A percentile compares a stretch with the other conserved stretches of the same genome.
phyloP scores from a whole-genome alignment of 2,329 filamentous ascomycete species.

The Trichoderma afroharzianum region DNA sequence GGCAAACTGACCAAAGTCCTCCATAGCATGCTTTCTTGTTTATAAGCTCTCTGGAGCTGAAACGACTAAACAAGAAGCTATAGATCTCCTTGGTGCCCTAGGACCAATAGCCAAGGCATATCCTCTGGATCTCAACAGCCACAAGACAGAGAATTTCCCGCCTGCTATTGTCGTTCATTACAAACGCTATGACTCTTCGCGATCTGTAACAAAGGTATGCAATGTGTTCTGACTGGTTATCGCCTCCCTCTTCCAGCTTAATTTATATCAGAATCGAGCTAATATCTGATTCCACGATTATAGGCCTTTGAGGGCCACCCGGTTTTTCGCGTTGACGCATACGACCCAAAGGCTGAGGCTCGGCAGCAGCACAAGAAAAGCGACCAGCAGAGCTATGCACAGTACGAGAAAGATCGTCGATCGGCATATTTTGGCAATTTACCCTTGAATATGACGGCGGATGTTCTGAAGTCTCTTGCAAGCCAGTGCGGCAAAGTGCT shows the following conservation, averaged over 20 bases:
- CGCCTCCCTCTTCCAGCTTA: too few relatives aligned
- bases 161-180: constrained; percentile 47
- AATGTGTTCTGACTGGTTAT: not conserved
- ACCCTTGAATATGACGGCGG: constrained; percentile 35
- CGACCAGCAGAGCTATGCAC: constrained; percentile 20
- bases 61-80: constrained; percentile 43
- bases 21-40: constrained; percentile 48
- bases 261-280: not conserved
- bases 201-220: constrained; percentile 40
- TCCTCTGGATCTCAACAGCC: constrained; percentile 35
- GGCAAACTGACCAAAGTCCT: constrained; percentile 17
- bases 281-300: not conserved
- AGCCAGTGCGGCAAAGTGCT: constrained; percentile 37
- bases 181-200: constrained; percentile 46
- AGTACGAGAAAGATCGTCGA: constrained; percentile 42
- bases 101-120: constrained; percentile 38
- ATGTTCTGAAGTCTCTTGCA: constrained; percentile 36
- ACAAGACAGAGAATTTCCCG: constrained; percentile 33
- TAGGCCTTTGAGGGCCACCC: constrained; percentile 29
- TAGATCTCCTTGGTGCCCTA: constrained; percentile 39
- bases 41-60: constrained; percentile 34
- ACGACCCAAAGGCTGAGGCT: constrained; percentile 26
- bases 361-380: constrained; percentile 6
- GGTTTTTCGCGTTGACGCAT: constrained; percentile 23
- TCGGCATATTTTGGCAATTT: constrained; percentile 49